Base-by-base conservation (phyloP, 768 basidiomycete genomes). In the Cantharellus anzutake region DNA sequence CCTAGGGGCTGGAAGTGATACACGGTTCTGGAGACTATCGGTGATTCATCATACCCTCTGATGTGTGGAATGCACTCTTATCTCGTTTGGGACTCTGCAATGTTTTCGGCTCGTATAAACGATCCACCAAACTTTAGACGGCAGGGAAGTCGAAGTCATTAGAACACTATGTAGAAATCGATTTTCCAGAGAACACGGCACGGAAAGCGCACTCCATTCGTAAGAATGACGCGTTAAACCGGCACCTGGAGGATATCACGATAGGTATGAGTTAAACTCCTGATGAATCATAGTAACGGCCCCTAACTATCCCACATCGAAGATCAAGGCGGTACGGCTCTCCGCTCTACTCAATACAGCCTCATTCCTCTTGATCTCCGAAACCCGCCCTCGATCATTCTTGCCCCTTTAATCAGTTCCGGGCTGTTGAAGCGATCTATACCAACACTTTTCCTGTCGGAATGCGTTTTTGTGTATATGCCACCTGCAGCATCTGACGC, bases 401-500 rank as follows among this genome's bases (percentile, higher is more conserved):
- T 91, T 4, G 70, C 71, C 4, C 66, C 70, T 0, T 68, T 78
- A 34, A 65, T 75, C 2, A 60, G 4, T 63, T 5, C 11, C 7
- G 52, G 35, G 7, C 67, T 67, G 38, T 65, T 66, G 42, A 38
- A 65, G 5, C 58, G 56, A 2, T 60, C 61, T 14, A 42, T 81
- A 7, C 90, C 93, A 2, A 93, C 91, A 0, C 77, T 97, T 2
- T 73, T 97, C 34, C 71, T 97, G 4, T 91, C 89, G 62, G 94
- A 98, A 75, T 98, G 94, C 65, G 86, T 97, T 16, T 77, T 96
- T 59, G 90, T 81, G 11, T 97, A 99, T 70, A 86, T 97, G 77
- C 66, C 73, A 0, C 81, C 86, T 0, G 66, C 70, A 2, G 72
- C 75, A 2, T 83, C 83, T 1, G 73, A 76, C 38, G 72, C 71